Base-by-base conservation (phyloP, 1,139 yeast species). In the Geotrichum phurueaensis region DNA sequence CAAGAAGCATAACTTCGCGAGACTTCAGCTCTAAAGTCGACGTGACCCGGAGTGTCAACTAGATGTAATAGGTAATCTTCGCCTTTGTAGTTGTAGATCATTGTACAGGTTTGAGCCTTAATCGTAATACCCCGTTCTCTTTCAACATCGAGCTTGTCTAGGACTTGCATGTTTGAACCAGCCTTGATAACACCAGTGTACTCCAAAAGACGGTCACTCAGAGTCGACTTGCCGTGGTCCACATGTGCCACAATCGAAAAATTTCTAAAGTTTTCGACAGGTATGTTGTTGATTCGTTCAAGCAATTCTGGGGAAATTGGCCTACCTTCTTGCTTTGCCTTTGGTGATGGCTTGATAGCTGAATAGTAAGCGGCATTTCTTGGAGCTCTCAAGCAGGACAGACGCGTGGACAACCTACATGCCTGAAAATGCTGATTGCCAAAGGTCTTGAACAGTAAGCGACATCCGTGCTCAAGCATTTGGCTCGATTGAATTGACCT, bases 41-140 rank as follows among this genome's bases (percentile, higher is more conserved):
- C 99, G 72, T 94, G 99, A 0, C 99, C 99, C 0, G 99, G 99
- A 0, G 99, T 94, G 75, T 94, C 99, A 62, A 94, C 96, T 61
- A 94, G 79, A 75, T 94, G 97, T 58, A 94, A 76, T 60, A 94
- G 74, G 69, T 89, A 94, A 66, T 92, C 97, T 66, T 83, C 75
- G 4, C 81, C 81, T 9, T 86, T 83, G 69, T 89, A 84, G 27
- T 80, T 79, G 71, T 91, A 90, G 60, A 94, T 80, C 98, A 94
- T 94, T 0, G 97, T 81, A 67, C 96, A 94, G 0, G 98, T 92
- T 71, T 94, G 98, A 0, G 99, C 98, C 72, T 94, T 94, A 60
- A 94, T 94, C 0, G 99, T 94, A 70, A 94, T 94, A 31, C 99
- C 99, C 66, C 97, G 81, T 74, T 91, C 97, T 71, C 96, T 79